Conservation (phyloP, 768 basidiomycete species). For the Macrolepiota dolichaula region DNA sequence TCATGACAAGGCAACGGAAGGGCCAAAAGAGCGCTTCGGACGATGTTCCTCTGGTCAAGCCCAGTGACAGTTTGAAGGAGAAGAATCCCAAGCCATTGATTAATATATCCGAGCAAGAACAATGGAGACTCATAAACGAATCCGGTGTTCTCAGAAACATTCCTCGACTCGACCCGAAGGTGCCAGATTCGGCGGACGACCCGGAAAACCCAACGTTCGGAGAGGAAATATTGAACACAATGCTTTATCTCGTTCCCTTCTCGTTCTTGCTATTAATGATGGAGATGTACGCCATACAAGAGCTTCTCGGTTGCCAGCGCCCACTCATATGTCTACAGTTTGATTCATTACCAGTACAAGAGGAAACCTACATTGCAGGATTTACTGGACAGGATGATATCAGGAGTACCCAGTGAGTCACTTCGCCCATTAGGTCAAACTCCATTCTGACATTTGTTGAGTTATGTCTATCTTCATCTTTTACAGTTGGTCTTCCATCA, state of each 20-base stretch:
- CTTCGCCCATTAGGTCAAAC: not conserved
- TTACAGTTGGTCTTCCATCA: slow-evolving; percentile 49
- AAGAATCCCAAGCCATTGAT: slow-evolving; percentile 24
- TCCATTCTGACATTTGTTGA: slow-evolving; percentile 23
- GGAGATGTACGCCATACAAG: slow-evolving; percentile 64
- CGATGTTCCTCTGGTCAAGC: not conserved
- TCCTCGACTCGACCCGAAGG: slow-evolving; percentile 14
- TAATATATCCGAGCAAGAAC: slow-evolving; percentile 69
- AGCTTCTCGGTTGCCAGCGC: not conserved
- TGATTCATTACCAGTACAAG: slow-evolving; percentile 79
- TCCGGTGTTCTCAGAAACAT: slow-evolving; percentile 52
- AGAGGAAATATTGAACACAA: slow-evolving; percentile 69
- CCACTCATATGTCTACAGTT: slow-evolving; percentile 34
- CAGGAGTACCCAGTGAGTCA: slow-evolving; percentile 70
- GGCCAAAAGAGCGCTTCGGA: slow-evolving; percentile 10
- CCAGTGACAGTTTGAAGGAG: not conserved
- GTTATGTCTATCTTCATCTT: slow-evolving; percentile 76
- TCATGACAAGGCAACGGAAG: slow-evolving; percentile 28
- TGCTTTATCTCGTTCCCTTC: slow-evolving; percentile 67
- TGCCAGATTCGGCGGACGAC: slow-evolving; percentile 8
- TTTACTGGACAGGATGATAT: slow-evolving; percentile 54
- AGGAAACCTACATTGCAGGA: slow-evolving; percentile 47
- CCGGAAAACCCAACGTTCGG: slow-evolving; percentile 40
- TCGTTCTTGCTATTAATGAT: slow-evolving; percentile 74
- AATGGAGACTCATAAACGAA: slow-evolving; percentile 73